phyloP scores from a whole-genome alignment of 2,329 filamentous ascomycete genomes.

The Trichoderma breve region DNA sequence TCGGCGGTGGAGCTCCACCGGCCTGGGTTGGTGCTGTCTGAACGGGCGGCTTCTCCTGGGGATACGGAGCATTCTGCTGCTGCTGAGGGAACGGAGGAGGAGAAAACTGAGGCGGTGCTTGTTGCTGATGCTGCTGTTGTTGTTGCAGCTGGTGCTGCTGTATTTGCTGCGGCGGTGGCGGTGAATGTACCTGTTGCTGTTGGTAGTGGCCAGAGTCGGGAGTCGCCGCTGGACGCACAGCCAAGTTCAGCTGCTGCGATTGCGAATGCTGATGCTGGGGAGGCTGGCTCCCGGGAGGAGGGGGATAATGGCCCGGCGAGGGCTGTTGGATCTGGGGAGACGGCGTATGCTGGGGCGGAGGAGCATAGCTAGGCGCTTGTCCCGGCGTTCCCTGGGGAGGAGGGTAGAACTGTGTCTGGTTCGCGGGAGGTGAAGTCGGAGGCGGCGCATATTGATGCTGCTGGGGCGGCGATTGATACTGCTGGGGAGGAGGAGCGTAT shows the following conservation, averaged over 20 bases:
- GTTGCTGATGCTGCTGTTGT: background rate
- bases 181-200: conserved; percentile 6
- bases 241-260: conserved; percentile 25
- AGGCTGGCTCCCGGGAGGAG: conserved; percentile 27
- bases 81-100: conserved; percentile 30
- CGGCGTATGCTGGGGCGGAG: conserved; percentile 33
- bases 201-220: conserved; percentile 27
- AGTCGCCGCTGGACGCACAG: conserved; percentile 29
- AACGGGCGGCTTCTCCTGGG: conserved; percentile 3
- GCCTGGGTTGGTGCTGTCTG: conserved; percentile 29
- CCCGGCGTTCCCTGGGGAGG: conserved; percentile 22
- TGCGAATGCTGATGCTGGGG: conserved; percentile 26
- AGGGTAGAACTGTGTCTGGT: conserved; percentile 46
- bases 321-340: conserved; percentile 32
- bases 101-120: conserved; percentile 26
- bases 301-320: conserved; percentile 28
- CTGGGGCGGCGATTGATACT: conserved; percentile 25
- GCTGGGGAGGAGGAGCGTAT: conserved; percentile 27
- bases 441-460: conserved; percentile 38
- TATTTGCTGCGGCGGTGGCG: conserved; percentile 23
- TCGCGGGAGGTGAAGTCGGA: conserved; percentile 47
- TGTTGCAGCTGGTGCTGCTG: conserved; percentile 32
- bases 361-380: conserved; percentile 30
- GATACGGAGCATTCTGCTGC: conserved; percentile 31
- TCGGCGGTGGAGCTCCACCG: conserved; percentile 41